Base-by-base conservation (phyloP, 1,284 basidiomycete genomes). In the Xanthoconium separans region DNA sequence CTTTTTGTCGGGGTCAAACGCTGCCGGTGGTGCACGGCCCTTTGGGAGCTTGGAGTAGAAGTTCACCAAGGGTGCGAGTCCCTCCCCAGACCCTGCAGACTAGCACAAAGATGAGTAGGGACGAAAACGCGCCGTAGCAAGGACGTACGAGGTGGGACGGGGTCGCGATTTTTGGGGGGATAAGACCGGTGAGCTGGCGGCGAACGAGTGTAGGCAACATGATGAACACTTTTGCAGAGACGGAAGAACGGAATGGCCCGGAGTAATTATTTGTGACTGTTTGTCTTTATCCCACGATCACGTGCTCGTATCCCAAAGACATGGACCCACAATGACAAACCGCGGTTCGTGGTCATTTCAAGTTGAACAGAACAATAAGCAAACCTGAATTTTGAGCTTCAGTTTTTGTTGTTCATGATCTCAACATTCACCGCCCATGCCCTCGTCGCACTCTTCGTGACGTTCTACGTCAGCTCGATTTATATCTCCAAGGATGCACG, bases 11-110 rank as follows among this genome's bases (percentile, higher is more conserved):
- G 95, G 75, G 27, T 90, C 89, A 54, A 79, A 73, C 46, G 82
- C 77, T 12, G 82, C 75, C 47, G 81, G 71, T n/a, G 90, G 77
- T 47, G 86, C 83, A 48, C 82, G 73, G 43, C 88, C 88, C 68
- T 91, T 91, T 62, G 94, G 95, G 47, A 98, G 82, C 72, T 91
- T 92, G 62, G 91, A 94, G 82, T 98, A 98, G 76, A 97, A 97
- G 68, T 89, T 84, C 61, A 97, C 93, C 69, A 97, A 89, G 39
- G 86, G 84, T 55, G 84, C 80, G 54, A 96, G 90, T 62, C 89
- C 86, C 51, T 83, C 84, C 53, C 88, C 90, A 55, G 85, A 82
- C 60, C 92, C 93, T 57, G 87, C 85, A 52, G 89, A 83, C 89
- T 87, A 34, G 6, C 29, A 46, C 18, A 18, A 62, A 54, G 40